Percentiles rank a stretch among this genome's conserved stretches.
Evolutionary conservation across 306 rosid genomes (phyloP).

Genomic region (Ormosia emarginata): DNA sequence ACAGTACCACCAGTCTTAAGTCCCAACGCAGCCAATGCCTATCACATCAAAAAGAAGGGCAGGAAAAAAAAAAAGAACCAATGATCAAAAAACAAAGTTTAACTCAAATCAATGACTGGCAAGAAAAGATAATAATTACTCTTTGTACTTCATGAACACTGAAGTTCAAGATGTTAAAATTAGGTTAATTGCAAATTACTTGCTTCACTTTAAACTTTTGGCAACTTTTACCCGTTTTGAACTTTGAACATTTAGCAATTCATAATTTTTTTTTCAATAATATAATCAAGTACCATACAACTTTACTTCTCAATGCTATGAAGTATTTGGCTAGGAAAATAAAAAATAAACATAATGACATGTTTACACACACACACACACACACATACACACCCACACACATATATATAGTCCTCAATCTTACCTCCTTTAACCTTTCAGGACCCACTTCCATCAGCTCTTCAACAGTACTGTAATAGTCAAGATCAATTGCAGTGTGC

Average conservation of each 20-base stretch:
- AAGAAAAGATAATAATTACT: not conserved
- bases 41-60: constrained; percentile 5
- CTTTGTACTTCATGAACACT: not conserved
- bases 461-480: constrained; percentile 82
- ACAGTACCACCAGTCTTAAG: constrained; percentile 89
- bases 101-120: not conserved
- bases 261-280: not conserved
- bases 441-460: constrained; percentile 86
- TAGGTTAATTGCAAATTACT: not conserved
- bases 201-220: not conserved
- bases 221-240: not conserved
- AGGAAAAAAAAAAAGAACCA: not conserved
- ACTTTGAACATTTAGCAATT: too few relatives aligned
- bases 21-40: constrained; percentile 82
- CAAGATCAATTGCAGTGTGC: constrained; percentile 73
- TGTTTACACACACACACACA: too few relatives aligned
- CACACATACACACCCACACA: not conserved
- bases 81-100: not conserved
- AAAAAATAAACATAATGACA: not conserved
- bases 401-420: not conserved
- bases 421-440: constrained; percentile 92
- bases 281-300: not conserved
- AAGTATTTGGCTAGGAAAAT: not conserved
- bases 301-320: too few relatives aligned
- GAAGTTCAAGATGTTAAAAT: constrained; percentile 7